A percentile compares a stretch with the other conserved stretches of the same genome.
Conservation (phyloP, 2,329 filamentous ascomycete genomes). For the Neonectria sp. region DNA sequence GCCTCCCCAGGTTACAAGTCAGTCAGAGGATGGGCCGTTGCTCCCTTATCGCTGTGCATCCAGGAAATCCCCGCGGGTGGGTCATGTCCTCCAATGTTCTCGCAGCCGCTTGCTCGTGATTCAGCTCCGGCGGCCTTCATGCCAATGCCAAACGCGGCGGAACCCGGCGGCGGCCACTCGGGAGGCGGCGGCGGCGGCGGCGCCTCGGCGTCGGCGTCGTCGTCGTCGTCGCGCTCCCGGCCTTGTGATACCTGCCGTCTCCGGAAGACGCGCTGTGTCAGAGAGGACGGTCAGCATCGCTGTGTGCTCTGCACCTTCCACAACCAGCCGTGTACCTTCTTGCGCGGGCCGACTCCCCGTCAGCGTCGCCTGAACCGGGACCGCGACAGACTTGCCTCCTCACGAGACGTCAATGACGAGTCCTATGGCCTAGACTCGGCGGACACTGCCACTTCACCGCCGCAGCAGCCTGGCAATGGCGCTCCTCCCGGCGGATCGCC, state of each 20-base stretch:
- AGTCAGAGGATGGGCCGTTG: slow-evolving; percentile 42
- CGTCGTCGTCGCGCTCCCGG: slow-evolving; percentile 49
- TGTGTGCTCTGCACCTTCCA: slow-evolving; percentile 78
- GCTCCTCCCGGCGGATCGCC: slow-evolving; percentile 36
- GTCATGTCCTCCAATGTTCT: slow-evolving; percentile 42
- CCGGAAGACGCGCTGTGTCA: slow-evolving; percentile 76
- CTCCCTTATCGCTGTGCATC: slow-evolving; percentile 44
- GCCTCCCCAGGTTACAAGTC: slow-evolving; percentile 6
- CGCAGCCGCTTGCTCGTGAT: slow-evolving; percentile 41
- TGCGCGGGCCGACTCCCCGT: slow-evolving; percentile 57
- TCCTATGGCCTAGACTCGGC: slow-evolving; percentile 6
- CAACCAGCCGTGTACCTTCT: slow-evolving; percentile 77
- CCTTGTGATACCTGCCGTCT: slow-evolving; percentile 77
- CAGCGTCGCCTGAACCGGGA: slow-evolving; percentile 47
- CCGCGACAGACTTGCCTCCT: slow-evolving; percentile 33
- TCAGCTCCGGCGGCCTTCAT: slow-evolving; percentile 30
- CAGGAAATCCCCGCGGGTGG: slow-evolving; percentile 39
- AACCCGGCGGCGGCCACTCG: slow-evolving; percentile 33
- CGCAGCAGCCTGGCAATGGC: slow-evolving; percentile 19
- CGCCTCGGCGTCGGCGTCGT: slow-evolving; percentile 19
- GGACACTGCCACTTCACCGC: slow-evolving; percentile 35
- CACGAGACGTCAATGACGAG: slow-evolving; percentile 40
- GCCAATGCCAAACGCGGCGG: slow-evolving; percentile 36
- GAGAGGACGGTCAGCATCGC: slow-evolving; percentile 70
- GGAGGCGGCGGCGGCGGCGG: slow-evolving; percentile 25